Conservation (phyloP, 108 stramenopile species). For the Poteriospumella lacustris region DNA sequence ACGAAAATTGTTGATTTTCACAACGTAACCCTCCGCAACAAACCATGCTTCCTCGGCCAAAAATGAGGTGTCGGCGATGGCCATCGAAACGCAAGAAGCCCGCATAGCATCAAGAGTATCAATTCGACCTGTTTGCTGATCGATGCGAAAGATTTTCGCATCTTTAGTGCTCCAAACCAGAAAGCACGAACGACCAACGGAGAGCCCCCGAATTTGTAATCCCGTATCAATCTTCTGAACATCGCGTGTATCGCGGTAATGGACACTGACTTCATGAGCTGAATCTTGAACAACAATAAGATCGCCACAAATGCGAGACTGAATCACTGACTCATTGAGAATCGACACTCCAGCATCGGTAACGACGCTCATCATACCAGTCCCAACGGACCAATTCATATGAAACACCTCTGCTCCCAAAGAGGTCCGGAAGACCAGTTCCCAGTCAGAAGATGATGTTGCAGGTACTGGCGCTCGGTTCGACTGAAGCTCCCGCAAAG, state of each 20-base stretch:
- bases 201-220: neutral
- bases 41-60: conserved; percentile 34
- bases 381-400: conserved; percentile 22
- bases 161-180: conserved; percentile 3
- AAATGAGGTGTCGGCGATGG: conserved; percentile 47
- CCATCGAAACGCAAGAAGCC: neutral
- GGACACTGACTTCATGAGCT: neutral
- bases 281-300: neutral
- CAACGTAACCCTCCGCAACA: neutral
- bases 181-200: neutral
- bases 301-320: neutral
- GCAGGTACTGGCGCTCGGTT: neutral
- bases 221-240: neutral
- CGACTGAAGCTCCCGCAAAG: neutral
- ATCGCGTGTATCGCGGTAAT: neutral
- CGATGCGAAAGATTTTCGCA: conserved; percentile 7
- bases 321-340: neutral
- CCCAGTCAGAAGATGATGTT: neutral
- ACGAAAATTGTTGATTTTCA: conserved; percentile 41
- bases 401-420: neutral
- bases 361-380: conserved; percentile 7
- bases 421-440: neutral
- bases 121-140: neutral
- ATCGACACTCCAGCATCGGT: neutral
- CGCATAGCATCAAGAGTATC: neutral